Base-by-base conservation (phyloP, 306 rosid species). In the Ochetophila trinervis region DNA sequence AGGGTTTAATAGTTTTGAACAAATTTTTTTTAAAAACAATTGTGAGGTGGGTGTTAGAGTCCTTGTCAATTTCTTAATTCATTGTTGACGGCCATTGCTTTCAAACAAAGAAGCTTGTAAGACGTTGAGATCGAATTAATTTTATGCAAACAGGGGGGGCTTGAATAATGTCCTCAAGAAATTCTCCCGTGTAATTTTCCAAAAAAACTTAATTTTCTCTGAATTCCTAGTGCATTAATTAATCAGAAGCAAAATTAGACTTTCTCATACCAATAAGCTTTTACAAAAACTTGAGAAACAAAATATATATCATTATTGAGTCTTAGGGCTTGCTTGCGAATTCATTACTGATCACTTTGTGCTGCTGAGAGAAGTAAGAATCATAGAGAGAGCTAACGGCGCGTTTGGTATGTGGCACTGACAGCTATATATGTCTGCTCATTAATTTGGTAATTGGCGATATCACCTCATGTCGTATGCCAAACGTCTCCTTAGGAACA, bases 31-130 rank as follows among this genome's bases (percentile, higher is more conserved):
- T 6, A 2, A 40, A 40, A 8, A 40, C 10, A 40, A 8, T 40
- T 10, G 13, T 63, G 42, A 63, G 67, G 67, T 63, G 67, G 16
- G 45, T 45, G 50, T 45, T 47, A 8, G 36, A 12, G 23, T 63
- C 42, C 56, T 48, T 47, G 67, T 63, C 67, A 44, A 63, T 63
- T 63, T 63, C 56, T 47, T 49, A 63, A 45, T 63, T 47, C 55
- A 45, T 35, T 61, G 65, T 42, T 42, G 65, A 61, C 45, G 23
- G 8, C 16, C 44, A 44, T 63, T 21, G 55, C 40, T 63, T 60
- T 42, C 40, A 22, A 47, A 47, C 12, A 40, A 45, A 5, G 48
- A 14, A 63, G 36, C 35, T 16, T 19, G 18, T 50, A 19, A n/a
- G 9, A 16, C 7, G 8, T 50, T 50, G 18, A 19, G 54, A n/a